A percentile compares a stretch with the other conserved stretches of the same genome.
Conservation (phyloP, 192 early-diverging fungal genomes). For the Backusella parvicylindrica region DNA sequence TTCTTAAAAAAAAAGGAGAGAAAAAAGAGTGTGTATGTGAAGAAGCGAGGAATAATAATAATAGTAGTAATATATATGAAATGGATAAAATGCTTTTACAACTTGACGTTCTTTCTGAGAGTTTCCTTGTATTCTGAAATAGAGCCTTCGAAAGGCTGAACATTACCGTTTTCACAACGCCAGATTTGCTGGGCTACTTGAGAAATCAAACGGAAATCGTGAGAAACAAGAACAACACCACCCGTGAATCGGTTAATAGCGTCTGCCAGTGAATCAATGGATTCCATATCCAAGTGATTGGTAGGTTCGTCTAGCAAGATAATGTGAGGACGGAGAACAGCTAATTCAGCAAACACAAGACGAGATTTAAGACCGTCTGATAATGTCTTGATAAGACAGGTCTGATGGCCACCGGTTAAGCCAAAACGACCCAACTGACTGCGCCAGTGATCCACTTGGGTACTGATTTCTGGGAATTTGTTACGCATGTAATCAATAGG, state of each 20-base stretch:
- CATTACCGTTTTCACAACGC: conserved; percentile 83
- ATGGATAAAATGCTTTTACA: conserved; percentile 29
- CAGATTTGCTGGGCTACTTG: conserved; percentile 96
- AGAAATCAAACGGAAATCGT: conserved; percentile 97
- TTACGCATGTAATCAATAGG: conserved; percentile 91
- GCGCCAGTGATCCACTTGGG: conserved; percentile 87
- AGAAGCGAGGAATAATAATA: neutral
- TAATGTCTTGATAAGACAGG: conserved; percentile 81
- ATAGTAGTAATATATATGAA: too few species aligned
- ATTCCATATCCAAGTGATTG: conserved; percentile 91
- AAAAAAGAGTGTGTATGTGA: neutral
- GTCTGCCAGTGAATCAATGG: conserved; percentile 92
- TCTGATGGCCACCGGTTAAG: conserved; percentile 89
- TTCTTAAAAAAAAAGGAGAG: neutral
- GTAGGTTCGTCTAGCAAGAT: conserved; percentile 98
- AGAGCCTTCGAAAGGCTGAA: conserved; percentile 71
- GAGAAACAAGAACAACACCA: conserved; percentile 95
- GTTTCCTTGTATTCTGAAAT: conserved; percentile 93
- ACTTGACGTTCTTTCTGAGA: conserved; percentile 75
- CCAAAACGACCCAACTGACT: conserved; percentile 90
- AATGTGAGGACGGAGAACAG: conserved; percentile 86
- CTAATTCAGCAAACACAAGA: conserved; percentile 94
- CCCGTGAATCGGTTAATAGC: conserved; percentile 95
- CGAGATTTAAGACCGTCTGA: conserved; percentile 95
- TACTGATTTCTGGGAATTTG: conserved; percentile 76